A percentile compares a stretch with the other conserved stretches of the same genome.
These are phyloP conservation scores for Cryptococcus jaspeensis DNA, from an alignment of 1,284 basidiomycete genomes.

Conservation along the genomic window DNA sequence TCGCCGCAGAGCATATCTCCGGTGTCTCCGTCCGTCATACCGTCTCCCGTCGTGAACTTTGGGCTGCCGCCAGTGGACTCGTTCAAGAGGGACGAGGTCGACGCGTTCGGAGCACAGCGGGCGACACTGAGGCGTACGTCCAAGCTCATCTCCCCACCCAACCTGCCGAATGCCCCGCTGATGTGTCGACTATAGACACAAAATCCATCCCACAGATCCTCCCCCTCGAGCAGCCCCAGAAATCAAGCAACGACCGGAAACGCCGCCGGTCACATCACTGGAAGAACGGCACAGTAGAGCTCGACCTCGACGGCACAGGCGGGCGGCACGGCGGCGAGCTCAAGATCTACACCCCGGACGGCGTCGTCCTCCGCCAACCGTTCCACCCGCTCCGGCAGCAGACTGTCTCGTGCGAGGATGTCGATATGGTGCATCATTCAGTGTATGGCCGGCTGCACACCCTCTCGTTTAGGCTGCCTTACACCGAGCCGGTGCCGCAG, in stretches of 20 bases:
- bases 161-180: neutral
- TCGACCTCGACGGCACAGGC: constrained; percentile 7
- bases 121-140: constrained; percentile 13
- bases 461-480: constrained; percentile 1
- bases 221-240: neutral
- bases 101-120: constrained; percentile 10
- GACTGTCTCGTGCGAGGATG: constrained; percentile 4
- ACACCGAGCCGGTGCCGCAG: neutral
- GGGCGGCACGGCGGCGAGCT: constrained; percentile 9
- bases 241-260: neutral
- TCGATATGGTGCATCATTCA: constrained; percentile 8
- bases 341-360: constrained; percentile 10
- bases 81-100: too few relatives aligned
- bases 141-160: neutral
- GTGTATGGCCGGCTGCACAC: constrained; percentile 4
- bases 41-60: too few relatives aligned
- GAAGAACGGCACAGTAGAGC: constrained; percentile 4
- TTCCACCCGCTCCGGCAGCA: constrained; percentile 1
- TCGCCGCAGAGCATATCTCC: neutral
- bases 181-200: constrained; percentile 1
- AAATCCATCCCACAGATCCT: constrained; percentile 12
- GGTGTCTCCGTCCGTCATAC: neutral
- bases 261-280: neutral
- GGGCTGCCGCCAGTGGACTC: too few relatives aligned
- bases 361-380: neutral